These are phyloP conservation scores for Kwoniella mangroviensis DNA, from an alignment of 768 basidiomycete species.

Conservation along the genomic window DNA sequence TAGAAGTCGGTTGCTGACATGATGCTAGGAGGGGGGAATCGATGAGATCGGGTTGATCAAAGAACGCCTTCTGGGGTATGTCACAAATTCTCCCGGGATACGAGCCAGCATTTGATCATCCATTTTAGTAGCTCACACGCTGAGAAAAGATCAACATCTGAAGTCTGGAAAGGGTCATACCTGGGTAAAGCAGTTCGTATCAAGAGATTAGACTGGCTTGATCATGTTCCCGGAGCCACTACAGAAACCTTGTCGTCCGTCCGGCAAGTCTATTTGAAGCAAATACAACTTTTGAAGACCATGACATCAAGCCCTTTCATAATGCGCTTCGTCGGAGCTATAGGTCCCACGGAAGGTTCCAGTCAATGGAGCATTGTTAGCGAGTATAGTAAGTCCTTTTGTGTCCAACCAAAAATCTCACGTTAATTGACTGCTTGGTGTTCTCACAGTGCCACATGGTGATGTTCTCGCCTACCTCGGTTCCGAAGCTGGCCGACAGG, in stretches of 20 bases:
- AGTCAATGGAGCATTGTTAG: not conserved
- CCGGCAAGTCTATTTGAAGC: not conserved
- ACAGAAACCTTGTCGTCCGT: too few species aligned
- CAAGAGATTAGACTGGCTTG: not conserved
- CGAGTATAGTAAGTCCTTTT: not conserved
- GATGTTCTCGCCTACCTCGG: conserved; percentile 1
- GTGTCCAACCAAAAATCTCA: not conserved
- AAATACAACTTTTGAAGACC: not conserved
- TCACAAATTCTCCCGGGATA: too few species aligned
- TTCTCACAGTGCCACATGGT: not conserved
- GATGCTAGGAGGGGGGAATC: too few species aligned
- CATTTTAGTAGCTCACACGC: too few species aligned
- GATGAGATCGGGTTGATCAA: too few species aligned
- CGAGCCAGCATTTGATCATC: too few species aligned
- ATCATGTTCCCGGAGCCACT: too few species aligned
- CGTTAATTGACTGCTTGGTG: not conserved
- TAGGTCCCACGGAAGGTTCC: too few species aligned
- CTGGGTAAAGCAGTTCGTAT: not conserved
- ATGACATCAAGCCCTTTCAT: not conserved
- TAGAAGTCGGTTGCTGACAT: too few species aligned
- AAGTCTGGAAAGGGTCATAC: conserved; percentile 1
- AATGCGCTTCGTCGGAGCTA: not conserved
- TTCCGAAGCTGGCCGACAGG: not conserved
- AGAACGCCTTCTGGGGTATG: too few species aligned
- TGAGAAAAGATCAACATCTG: too few species aligned